Conservation (phyloP, 257 asterid species). For the Forsythia viridissima region DNA sequence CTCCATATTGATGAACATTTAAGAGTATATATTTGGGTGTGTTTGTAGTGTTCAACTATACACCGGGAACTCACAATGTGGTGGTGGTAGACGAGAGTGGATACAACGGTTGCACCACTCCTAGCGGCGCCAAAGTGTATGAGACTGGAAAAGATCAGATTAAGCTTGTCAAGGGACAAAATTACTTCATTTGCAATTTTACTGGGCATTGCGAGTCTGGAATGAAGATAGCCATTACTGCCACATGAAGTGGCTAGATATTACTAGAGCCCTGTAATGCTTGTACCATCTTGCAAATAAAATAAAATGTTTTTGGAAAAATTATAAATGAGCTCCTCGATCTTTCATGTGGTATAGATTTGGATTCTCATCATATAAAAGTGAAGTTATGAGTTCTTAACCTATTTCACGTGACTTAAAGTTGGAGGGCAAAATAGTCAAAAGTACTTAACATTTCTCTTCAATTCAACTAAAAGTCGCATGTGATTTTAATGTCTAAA, state of each 20-base stretch:
- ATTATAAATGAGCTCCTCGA: too few relatives aligned
- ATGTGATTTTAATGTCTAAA: too few relatives aligned
- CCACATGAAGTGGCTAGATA: constrained; percentile 1
- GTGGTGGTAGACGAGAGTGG: constrained; percentile 33
- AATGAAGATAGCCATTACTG: constrained; percentile 62
- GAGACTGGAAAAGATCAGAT: constrained; percentile 52
- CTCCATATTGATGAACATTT: neutral
- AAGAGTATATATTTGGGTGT: neutral
- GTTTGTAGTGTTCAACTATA: constrained; percentile 41
- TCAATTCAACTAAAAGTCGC: too few relatives aligned
- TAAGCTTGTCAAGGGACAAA: constrained; percentile 48
- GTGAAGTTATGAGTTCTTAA: too few relatives aligned
- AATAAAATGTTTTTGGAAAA: too few relatives aligned
- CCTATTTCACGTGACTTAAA: too few relatives aligned
- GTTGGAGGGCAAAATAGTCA: too few relatives aligned
- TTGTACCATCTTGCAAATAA: too few relatives aligned
- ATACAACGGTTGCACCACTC: constrained; percentile 21
- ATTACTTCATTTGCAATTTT: constrained; percentile 62
- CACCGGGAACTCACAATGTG: constrained; percentile 30
- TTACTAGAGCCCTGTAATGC: too few relatives aligned
- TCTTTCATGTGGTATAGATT: too few relatives aligned
- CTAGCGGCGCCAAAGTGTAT: constrained; percentile 28
- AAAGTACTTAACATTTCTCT: too few relatives aligned
- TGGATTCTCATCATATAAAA: too few relatives aligned
- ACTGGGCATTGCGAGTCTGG: constrained; percentile 57